Percentiles rank a stretch among this genome's conserved stretches.
Conservation (phyloP, 208 protist genomes). For the Plasmodiophora brassicae region DNA sequence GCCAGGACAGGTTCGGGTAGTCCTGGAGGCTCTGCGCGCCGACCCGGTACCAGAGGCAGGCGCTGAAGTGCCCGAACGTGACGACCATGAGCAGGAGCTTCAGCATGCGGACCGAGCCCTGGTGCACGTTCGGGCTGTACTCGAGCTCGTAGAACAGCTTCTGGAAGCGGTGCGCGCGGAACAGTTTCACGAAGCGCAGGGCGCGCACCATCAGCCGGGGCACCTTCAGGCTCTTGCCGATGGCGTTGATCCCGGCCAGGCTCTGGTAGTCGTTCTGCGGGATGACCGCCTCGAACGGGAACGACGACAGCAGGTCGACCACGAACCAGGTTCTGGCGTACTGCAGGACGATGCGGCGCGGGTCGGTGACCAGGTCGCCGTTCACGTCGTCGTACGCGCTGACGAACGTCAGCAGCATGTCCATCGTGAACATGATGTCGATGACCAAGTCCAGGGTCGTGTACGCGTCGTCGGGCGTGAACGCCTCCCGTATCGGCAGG, state of each 20-base stretch:
- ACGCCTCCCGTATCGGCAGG: neutral
- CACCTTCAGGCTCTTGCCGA: conserved; percentile 10
- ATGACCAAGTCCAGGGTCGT: conserved; percentile 6
- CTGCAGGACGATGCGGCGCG: neutral
- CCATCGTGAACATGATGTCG: conserved; percentile 13
- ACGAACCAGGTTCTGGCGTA: conserved; percentile 5
- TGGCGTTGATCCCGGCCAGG: neutral
- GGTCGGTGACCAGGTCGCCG: neutral
- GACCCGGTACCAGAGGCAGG: conserved; percentile 11
- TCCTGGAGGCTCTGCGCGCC: neutral
- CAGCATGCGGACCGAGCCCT: neutral
- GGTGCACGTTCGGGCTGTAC: neutral
- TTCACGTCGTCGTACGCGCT: neutral
- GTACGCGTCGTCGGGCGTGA: neutral
- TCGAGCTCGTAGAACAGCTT: conserved; percentile 30
- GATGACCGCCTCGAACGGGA: neutral
- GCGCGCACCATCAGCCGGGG: neutral
- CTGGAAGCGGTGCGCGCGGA: neutral
- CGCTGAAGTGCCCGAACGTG: conserved; percentile 4
- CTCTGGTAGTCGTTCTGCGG: neutral
- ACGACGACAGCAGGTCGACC: conserved; percentile 15
- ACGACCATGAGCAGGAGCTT: neutral
- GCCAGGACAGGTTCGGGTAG: neutral
- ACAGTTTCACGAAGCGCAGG: neutral
- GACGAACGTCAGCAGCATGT: conserved; percentile 22